Base-by-base conservation (phyloP, 768 basidiomycete genomes). In the Suillus fuscotomentosus region DNA sequence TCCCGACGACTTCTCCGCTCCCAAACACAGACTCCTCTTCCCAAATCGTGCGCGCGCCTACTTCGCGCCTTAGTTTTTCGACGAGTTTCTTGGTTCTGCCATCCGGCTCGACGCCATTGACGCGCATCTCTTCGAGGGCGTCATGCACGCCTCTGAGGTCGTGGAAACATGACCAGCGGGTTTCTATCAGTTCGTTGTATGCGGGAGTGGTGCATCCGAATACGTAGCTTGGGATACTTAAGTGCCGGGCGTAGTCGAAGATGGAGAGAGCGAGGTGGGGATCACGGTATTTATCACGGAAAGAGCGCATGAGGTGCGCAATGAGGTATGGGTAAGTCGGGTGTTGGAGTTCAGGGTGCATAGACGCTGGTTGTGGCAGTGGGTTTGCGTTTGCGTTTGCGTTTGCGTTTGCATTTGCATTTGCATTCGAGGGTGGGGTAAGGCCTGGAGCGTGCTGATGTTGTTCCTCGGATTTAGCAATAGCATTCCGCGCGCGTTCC, bases 171-270 rank as follows among this genome's bases (percentile, higher is more conserved):
- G 79, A 76, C 96, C 96, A 98, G 22, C 86, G 86, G n/a, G 91
- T 94, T 70, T 86, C 81, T 34, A 98, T 85, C n/a, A 95, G 82
- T 72, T 97, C 94, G 75, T 95, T 94, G 76, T 97, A 97, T 0
- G 89, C 91, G 13, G 83, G 83, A 0, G 95, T 91, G 11, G 92
- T 90, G 76, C 96, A 98, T 3, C 95, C 96, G 70, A 89, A 89
- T 39, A 96, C 89, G 74, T 93, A 98, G 5, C 91, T 94, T 5
- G 88, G 82, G 57, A 90, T 84, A 2, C 91, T 93, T 5, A 88
- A 83, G 47, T 83, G 83, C 47, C 88, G 85, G 0, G 94, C 91
- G 73, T 95, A 84, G 59, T 89, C 81, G 79, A 97, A 98, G 34
- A 97, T 83, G 22, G 89, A 82, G 20, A 98, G 83, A 1, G 95